phyloP scores from a whole-genome alignment of 2,329 filamentous ascomycete species.

The Pezicula carpinea region DNA sequence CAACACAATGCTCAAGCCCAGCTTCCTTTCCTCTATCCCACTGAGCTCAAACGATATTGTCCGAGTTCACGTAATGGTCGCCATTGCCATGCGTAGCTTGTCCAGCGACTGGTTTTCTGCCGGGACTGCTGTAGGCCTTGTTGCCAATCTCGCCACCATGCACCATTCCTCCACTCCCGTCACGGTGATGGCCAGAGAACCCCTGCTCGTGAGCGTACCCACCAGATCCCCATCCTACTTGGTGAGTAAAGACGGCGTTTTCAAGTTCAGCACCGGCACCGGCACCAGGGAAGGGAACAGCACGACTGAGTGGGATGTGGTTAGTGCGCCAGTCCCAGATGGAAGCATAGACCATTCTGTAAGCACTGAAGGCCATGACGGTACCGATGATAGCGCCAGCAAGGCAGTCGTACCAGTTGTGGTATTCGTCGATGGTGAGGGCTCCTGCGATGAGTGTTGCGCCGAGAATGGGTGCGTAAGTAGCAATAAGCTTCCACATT shows the following conservation, averaged over 20 bases:
- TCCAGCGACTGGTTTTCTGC: no score
- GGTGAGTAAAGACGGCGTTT: slow-evolving; percentile 52
- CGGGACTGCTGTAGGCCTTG: no score
- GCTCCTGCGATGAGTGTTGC: slow-evolving; percentile 65
- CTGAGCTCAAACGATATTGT: no score
- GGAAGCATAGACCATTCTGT: slow-evolving; percentile 63
- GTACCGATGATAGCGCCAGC: slow-evolving; percentile 63
- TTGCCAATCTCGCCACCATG: no score
- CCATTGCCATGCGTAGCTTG: no score
- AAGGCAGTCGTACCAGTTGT: slow-evolving; percentile 73
- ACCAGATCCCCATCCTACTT: slow-evolving; percentile 53
- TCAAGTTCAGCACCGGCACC: slow-evolving; percentile 40
- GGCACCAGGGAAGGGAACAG: slow-evolving; percentile 50
- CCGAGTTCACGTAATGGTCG: no score
- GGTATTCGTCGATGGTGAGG: slow-evolving; percentile 67
- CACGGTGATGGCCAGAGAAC: no score
- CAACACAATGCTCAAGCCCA: no score
- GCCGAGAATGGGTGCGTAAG: slow-evolving; percentile 63
- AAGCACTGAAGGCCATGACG: slow-evolving; percentile 58
- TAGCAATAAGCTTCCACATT: slow-evolving; percentile 67
- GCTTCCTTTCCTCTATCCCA: no score
- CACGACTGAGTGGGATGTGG: slow-evolving; percentile 60
- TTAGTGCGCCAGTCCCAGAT: slow-evolving; percentile 66
- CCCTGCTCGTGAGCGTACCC: no score
- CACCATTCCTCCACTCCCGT: no score